Conservation (phyloP, 2,329 filamentous ascomycete species). For the Fusarium subglutinans region DNA sequence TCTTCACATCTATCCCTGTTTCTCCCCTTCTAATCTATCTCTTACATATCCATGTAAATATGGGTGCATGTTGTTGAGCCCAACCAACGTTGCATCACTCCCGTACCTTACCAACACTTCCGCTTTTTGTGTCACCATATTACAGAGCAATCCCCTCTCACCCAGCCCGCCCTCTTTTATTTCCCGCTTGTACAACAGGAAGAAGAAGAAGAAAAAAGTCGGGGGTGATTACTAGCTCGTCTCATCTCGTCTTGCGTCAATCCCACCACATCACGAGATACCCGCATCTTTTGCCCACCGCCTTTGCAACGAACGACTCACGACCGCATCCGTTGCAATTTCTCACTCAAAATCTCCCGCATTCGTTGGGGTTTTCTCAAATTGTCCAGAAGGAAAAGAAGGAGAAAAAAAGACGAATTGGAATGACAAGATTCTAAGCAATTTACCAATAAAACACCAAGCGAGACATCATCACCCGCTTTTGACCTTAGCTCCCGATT, state of each 20-base stretch:
- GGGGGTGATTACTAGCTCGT: neutral
- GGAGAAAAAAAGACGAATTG: neutral
- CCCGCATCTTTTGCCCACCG: slow-evolving; percentile 24
- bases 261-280: slow-evolving; percentile 31
- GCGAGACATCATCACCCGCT: slow-evolving; percentile 16
- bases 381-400: slow-evolving; percentile 28
- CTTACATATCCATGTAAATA: slow-evolving; percentile 21
- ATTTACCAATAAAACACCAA: slow-evolving; percentile 12
- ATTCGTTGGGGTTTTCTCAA: neutral
- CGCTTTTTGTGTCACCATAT: slow-evolving; percentile 8
- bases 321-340: slow-evolving; percentile 23
- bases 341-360: neutral
- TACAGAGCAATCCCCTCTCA: neutral
- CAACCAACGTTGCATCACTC: slow-evolving; percentile 25
- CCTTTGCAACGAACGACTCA: slow-evolving; percentile 18
- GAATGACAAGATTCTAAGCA: slow-evolving; percentile 4
- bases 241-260: neutral
- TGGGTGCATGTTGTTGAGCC: slow-evolving; percentile 18
- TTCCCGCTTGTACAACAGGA: neutral
- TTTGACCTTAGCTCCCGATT: slow-evolving; percentile 1
- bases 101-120: neutral
- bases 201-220: neutral
- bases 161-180: neutral
- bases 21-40: slow-evolving; percentile 13
- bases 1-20: slow-evolving; percentile 12